Evolutionary conservation across 441 rosid species (phyloP).

Genomic region (Eutrema salsugineum): DNA sequence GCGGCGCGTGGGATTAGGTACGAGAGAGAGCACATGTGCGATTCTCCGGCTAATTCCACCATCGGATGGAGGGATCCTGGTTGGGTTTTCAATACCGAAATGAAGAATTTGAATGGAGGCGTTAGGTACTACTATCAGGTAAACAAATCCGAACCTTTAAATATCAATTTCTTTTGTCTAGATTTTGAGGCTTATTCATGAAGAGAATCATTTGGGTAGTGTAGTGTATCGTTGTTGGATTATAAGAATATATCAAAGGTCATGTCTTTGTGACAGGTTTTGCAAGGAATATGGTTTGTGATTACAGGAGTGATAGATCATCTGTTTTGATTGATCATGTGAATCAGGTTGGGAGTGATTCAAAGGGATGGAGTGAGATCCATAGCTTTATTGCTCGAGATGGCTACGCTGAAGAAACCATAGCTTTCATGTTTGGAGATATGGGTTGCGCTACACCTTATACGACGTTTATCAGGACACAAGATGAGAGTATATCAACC

Average conservation of each 20-base stretch:
- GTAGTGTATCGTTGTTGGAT: not conserved
- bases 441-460: constrained; percentile 88
- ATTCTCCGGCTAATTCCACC: constrained; percentile 66
- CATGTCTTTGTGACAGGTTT: not conserved
- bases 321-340: not conserved
- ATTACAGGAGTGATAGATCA: not conserved
- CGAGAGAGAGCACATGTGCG: constrained; percentile 77
- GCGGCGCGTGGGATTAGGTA: constrained; percentile 62
- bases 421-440: constrained; percentile 84
- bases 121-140: constrained; percentile 77
- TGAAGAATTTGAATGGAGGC: constrained; percentile 59
- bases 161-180: not conserved
- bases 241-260: not conserved
- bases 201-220: not conserved
- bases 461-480: constrained; percentile 63
- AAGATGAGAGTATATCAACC: constrained; percentile 76
- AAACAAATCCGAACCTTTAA: not conserved
- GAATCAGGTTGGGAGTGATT: constrained; percentile 74
- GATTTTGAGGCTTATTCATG: not conserved
- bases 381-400: constrained; percentile 65
- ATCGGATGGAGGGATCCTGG: constrained; percentile 95
- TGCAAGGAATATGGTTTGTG: not conserved
- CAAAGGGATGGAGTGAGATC: constrained; percentile 75
- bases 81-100: constrained; percentile 62
- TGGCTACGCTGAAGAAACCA: constrained; percentile 44